Conservation (phyloP, 345 rosid genomes). For the Pugionium cornutum region DNA sequence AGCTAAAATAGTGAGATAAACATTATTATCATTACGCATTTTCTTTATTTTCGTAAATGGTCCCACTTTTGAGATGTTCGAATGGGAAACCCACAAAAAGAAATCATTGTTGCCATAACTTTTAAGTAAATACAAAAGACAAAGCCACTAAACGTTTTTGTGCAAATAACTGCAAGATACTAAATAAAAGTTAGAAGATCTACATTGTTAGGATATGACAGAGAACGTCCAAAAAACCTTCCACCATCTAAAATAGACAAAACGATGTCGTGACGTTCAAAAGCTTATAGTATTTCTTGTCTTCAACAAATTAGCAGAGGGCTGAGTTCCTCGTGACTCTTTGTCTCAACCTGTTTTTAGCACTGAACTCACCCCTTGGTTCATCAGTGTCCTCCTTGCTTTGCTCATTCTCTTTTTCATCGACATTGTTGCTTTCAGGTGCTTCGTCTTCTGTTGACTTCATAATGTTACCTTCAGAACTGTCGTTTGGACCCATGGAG, state of each 20-base stretch:
- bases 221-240: too few species aligned
- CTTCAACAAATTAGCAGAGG: constrained; percentile 45
- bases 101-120: too few species aligned
- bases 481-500: constrained; percentile 23
- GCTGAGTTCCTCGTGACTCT: constrained; percentile 60
- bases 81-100: too few species aligned
- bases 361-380: constrained; percentile 38
- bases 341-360: constrained; percentile 57
- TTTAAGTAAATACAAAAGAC: too few species aligned
- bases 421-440: constrained; percentile 21
- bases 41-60: too few species aligned
- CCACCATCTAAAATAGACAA: constrained; percentile 16
- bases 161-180: too few species aligned
- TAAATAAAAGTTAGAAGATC: too few species aligned
- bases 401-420: constrained; percentile 34
- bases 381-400: constrained; percentile 29
- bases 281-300: constrained; percentile 31
- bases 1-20: too few species aligned
- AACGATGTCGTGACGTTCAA: background rate
- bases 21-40: too few species aligned
- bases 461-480: constrained; percentile 39
- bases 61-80: too few species aligned
- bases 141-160: too few species aligned
- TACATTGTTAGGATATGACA: too few species aligned
- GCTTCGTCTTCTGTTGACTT: constrained; percentile 41